Evolutionary conservation across 306 rosid species (phyloP).

Genomic region (Canavalia ensiformis): DNA sequence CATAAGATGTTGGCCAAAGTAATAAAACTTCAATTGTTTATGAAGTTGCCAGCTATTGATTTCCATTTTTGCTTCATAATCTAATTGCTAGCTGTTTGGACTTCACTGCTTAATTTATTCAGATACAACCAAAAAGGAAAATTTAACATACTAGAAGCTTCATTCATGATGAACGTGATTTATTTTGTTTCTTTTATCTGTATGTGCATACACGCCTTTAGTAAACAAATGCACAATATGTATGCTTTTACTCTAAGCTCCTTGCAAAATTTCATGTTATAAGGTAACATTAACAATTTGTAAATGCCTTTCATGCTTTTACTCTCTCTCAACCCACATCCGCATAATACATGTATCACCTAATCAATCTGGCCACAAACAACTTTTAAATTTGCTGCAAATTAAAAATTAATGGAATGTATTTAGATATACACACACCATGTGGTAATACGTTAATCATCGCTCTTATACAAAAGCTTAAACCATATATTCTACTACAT

Average conservation of each 20-base stretch:
- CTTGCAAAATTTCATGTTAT: slow-evolving; percentile 32
- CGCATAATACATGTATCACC: no score
- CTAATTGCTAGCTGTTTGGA: slow-evolving; percentile 35
- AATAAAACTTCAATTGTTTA: slow-evolving; percentile 1
- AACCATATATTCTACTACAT: not conserved
- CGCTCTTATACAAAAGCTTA: not conserved
- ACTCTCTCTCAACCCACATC: no score
- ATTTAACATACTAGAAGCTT: slow-evolving; percentile 32
- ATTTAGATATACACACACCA: no score
- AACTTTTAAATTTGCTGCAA: no score
- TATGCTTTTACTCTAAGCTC: not conserved
- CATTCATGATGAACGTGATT: slow-evolving; percentile 43
- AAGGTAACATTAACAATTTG: no score
- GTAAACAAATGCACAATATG: not conserved
- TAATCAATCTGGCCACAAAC: no score
- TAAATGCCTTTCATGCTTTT: no score
- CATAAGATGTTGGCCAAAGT: slow-evolving; percentile 1
- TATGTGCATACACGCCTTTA: slow-evolving; percentile 2
- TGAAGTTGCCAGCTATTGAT: slow-evolving; percentile 31
- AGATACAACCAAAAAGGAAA: slow-evolving; percentile 33
- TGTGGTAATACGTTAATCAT: no score
- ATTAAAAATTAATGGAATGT: no score
- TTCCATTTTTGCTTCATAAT: not conserved
- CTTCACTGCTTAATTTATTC: slow-evolving; percentile 40
- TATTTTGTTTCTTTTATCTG: slow-evolving; percentile 23